phyloP scores from a whole-genome alignment of 495 filamentous ascomycete species.

The Neurospora sp. region DNA sequence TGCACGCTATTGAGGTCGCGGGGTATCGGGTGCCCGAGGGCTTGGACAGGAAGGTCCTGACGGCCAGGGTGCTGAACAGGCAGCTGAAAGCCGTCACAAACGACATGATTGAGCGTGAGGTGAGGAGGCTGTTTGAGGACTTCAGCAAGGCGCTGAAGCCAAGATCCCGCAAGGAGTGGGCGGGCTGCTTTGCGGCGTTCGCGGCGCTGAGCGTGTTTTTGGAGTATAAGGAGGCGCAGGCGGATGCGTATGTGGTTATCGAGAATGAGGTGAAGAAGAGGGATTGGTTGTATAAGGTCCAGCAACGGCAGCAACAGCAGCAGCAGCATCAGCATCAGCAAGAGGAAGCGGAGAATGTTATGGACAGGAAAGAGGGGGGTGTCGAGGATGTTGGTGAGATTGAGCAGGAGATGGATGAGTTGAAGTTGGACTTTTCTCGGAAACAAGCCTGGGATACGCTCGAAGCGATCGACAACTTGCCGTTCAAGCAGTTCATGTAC shows the following conservation, averaged over 20 bases:
- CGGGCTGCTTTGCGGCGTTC: constrained; percentile 40
- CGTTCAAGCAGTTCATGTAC: constrained; percentile 41
- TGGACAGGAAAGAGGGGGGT: not conserved
- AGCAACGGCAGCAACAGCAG: not conserved
- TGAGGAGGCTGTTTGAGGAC: constrained; percentile 32
- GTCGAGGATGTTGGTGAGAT: not conserved
- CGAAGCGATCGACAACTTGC: constrained; percentile 34
- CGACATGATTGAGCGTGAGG: constrained; percentile 36
- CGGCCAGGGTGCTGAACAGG: constrained; percentile 40
- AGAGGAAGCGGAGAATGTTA: not conserved
- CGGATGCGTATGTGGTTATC: constrained; percentile 38
- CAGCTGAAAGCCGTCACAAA: constrained; percentile 44
- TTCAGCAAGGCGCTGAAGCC: constrained; percentile 40
- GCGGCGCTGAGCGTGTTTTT: constrained; percentile 43
- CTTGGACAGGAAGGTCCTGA: constrained; percentile 26
- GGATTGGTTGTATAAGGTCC: not conserved
- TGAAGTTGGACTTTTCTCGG: not conserved
- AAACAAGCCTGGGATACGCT: not conserved
- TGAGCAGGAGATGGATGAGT: not conserved
- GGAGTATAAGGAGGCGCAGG: constrained; percentile 39
- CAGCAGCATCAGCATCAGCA: not conserved
- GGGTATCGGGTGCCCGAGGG: constrained; percentile 21
- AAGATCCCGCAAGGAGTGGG: constrained; percentile 38
- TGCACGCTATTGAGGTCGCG: constrained; percentile 23
- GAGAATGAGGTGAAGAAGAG: constrained; percentile 26